A percentile compares a stretch with the other conserved stretches of the same genome.
These are phyloP conservation scores for Comarum palustre DNA, from an alignment of 306 rosid species.

Conservation along the genomic window DNA sequence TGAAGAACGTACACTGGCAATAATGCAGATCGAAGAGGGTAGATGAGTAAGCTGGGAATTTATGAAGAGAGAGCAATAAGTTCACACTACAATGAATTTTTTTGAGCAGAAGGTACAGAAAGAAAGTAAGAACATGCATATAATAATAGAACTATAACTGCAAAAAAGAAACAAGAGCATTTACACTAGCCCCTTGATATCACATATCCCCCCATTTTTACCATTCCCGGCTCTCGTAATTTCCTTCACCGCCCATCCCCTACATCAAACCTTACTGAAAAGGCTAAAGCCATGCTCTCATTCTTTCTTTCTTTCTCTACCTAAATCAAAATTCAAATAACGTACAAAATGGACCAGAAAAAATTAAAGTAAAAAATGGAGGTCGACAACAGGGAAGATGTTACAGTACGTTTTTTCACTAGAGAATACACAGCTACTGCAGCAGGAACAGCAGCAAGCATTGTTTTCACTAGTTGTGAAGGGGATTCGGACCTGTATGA, in stretches of 20 bases:
- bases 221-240: constrained; percentile 12
- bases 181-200: constrained; percentile 56
- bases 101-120: constrained; percentile 27
- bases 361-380: neutral
- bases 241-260: constrained; percentile 23
- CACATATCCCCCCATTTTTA: neutral
- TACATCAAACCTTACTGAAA: constrained; percentile 37
- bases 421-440: constrained; percentile 1
- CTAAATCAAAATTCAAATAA: constrained; percentile 5
- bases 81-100: constrained; percentile 26
- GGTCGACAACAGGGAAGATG: constrained; percentile 9
- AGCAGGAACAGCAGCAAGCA: neutral
- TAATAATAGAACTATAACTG: constrained; percentile 12
- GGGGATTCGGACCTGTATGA: constrained; percentile 95
- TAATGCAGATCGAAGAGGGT: constrained; percentile 7
- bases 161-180: constrained; percentile 50
- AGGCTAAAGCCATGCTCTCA: constrained; percentile 76
- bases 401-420: constrained; percentile 24
- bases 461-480: constrained; percentile 56
- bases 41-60: constrained; percentile 19
- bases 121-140: neutral
- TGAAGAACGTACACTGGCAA: neutral
- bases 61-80: constrained; percentile 27
- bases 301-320: constrained; percentile 31
- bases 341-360: constrained; percentile 22